These are phyloP conservation scores for Lindgomyces ingoldianus DNA, from an alignment of 495 filamentous ascomycete genomes.

Conservation along the genomic window DNA sequence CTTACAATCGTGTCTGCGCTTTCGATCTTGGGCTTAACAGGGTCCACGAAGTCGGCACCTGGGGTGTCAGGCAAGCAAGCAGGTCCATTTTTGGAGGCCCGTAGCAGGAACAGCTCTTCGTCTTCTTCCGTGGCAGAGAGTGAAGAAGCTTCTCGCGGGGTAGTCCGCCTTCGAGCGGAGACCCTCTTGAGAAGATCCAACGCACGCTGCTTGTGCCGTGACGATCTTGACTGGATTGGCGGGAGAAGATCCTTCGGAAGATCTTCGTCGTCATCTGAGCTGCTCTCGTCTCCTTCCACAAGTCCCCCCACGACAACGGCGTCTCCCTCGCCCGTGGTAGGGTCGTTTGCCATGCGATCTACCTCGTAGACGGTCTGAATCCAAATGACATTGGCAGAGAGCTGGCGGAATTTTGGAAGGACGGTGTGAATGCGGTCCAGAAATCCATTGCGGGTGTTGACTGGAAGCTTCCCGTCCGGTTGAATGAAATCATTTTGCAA, in stretches of 20 bases:
- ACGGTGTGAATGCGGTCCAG: conserved; percentile 66
- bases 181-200: conserved; percentile 39
- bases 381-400: conserved; percentile 80
- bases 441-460: conserved; percentile 65
- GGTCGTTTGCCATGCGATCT: conserved; percentile 56
- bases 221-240: conserved; percentile 29
- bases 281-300: conserved; percentile 32
- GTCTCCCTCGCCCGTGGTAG: conserved; percentile 47
- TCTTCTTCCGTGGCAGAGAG: conserved; percentile 45
- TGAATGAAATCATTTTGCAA: conserved; percentile 90
- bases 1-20: conserved; percentile 64
- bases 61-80: conserved; percentile 62
- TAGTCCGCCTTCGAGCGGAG: conserved; percentile 23
- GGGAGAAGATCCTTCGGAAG: conserved; percentile 26
- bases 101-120: conserved; percentile 64
- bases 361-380: conserved; percentile 73
- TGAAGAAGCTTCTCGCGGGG: conserved; percentile 17
- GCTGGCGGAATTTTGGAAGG: conserved; percentile 70
- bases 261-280: conserved; percentile 32
- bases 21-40: conserved; percentile 53
- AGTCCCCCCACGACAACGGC: conserved; percentile 46
- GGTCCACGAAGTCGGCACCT: conserved; percentile 68
- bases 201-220: conserved; percentile 31
- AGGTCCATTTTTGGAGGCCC: conserved; percentile 46
- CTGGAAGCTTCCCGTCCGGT: conserved; percentile 65